These are phyloP conservation scores for Penicillium steckii DNA, from an alignment of 495 filamentous ascomycete species.

Conservation along the genomic window DNA sequence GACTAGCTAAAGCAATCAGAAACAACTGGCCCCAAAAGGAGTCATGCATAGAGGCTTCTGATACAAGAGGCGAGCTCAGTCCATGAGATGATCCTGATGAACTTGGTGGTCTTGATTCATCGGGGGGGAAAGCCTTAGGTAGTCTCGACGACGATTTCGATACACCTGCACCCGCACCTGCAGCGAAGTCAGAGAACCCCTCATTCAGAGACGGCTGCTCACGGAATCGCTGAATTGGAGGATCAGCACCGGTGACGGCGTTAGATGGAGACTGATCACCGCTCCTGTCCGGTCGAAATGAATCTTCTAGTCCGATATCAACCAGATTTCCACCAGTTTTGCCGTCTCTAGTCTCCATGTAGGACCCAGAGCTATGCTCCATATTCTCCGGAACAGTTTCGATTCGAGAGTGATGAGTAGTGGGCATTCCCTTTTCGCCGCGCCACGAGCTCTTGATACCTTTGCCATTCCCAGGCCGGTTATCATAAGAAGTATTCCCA, in stretches of 20 bases:
- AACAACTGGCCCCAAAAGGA: slow-evolving; percentile 90
- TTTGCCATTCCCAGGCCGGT: slow-evolving; percentile 39
- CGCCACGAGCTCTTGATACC: slow-evolving; percentile 56
- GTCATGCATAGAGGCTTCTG: slow-evolving; percentile 69
- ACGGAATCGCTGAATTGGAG: slow-evolving; percentile 86
- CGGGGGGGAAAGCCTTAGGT: slow-evolving; percentile 37
- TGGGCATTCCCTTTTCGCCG: slow-evolving; percentile 36
- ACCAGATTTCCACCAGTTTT: slow-evolving; percentile 72
- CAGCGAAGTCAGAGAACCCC: slow-evolving; percentile 30
- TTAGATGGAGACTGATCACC: slow-evolving; percentile 57
- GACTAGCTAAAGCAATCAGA: slow-evolving; percentile 74
- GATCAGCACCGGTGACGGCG: slow-evolving; percentile 61
- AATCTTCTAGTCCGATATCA: slow-evolving; percentile 82
- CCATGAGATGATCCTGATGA: slow-evolving; percentile 38
- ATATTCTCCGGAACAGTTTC: slow-evolving; percentile 31
- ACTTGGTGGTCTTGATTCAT: slow-evolving; percentile 40
- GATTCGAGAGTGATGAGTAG: slow-evolving; percentile 20
- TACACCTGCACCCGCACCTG: slow-evolving; percentile 31
- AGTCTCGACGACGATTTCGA: slow-evolving; percentile 39
- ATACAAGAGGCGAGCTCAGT: slow-evolving; percentile 49
- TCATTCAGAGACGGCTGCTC: slow-evolving; percentile 42
- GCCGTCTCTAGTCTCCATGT: slow-evolving; percentile 47
- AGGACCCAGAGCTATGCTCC: slow-evolving; percentile 31
- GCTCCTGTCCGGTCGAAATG: slow-evolving; percentile 40
- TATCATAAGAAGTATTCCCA: slow-evolving; percentile 32